Base-by-base conservation (phyloP, 495 filamentous ascomycete species). In the Monascus purpureus region DNA sequence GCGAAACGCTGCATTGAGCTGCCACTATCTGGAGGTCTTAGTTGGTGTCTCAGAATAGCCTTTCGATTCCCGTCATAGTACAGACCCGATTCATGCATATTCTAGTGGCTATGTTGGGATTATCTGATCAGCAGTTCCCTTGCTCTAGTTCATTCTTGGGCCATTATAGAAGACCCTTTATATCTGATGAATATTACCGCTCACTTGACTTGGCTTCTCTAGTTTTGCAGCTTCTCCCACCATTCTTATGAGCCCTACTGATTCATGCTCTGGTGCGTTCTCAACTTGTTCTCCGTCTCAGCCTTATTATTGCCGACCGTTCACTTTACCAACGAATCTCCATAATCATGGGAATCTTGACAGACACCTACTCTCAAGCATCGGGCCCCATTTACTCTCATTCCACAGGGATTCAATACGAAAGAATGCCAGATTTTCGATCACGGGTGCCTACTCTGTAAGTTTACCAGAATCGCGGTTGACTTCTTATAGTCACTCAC, bases 181-280 rank as follows among this genome's bases (percentile, higher is more conserved):
- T 22, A 4, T 5, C 20, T 22, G 9, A 9, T 22, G n/a, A 22
- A 22, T 22, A 22, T 9, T 22, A 9, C 20, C 4, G 20, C 49
- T 55, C 41, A 51, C 41, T 41, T 32, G 28, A 29, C 36, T 33
- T 13, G 28, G 32, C 39, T 38, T 33, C 32, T 43, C 19, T 46
- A 64, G 61, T 32, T 68, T 58, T 41, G 42, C 55, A 23, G 41
- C 54, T 25, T 58, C 55, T 26, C 40, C 52, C 38, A 46, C 53
- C n/a, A 50, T 65, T 37, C 50, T 62, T 11, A 61, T 65, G 52
- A 65, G 55, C 39, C 57, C 64, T 27, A 39, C 57, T 32, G 60
- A 65, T 46, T 65, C 61, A 27, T 62, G 59, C 36, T 55, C 62
- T 29, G 63, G 63, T 62, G 57, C 36, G 47, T 39, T 13, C 32